phyloP scores from a whole-genome alignment of 441 rosid species.

The Populus hybrid region DNA sequence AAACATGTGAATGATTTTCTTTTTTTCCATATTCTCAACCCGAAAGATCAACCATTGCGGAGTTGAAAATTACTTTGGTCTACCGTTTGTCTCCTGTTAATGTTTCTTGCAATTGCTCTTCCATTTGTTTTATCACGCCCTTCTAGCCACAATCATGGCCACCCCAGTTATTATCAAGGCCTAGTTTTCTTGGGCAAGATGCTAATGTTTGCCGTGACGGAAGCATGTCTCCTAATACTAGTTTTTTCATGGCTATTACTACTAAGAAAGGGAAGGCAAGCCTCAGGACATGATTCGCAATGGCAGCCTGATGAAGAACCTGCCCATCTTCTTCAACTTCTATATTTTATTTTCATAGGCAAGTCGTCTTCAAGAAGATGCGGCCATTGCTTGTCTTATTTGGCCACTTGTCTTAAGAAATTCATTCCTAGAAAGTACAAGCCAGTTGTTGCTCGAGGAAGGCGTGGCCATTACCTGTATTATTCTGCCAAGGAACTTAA shows the following conservation, averaged over 20 bases:
- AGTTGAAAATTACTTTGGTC: not conserved
- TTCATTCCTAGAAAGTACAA: too few relatives aligned
- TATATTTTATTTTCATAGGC: not conserved
- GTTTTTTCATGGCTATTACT: too few relatives aligned
- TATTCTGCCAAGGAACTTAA: slow-evolving; percentile 1
- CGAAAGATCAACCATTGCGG: not conserved
- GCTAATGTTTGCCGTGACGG: too few relatives aligned
- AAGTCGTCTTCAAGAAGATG: not conserved
- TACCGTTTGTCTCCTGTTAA: not conserved
- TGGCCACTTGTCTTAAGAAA: not conserved
- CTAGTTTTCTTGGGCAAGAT: too few relatives aligned
- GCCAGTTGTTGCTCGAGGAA: not conserved
- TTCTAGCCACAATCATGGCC: too few relatives aligned
- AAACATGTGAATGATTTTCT: not conserved
- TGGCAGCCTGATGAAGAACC: not conserved
- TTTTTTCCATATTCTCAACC: not conserved
- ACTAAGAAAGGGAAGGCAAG: not conserved
- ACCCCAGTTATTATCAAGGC: too few relatives aligned
- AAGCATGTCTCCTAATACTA: too few relatives aligned
- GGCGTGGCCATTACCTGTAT: not conserved
- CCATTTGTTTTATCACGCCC: too few relatives aligned
- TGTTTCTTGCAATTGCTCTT: not conserved
- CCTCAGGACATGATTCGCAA: not conserved
- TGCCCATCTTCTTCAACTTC: slow-evolving; percentile 15
- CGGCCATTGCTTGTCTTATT: not conserved